Evolutionary conservation across 148 eudicot species (phyloP).

Genomic region (Beta vulgaris): DNA sequence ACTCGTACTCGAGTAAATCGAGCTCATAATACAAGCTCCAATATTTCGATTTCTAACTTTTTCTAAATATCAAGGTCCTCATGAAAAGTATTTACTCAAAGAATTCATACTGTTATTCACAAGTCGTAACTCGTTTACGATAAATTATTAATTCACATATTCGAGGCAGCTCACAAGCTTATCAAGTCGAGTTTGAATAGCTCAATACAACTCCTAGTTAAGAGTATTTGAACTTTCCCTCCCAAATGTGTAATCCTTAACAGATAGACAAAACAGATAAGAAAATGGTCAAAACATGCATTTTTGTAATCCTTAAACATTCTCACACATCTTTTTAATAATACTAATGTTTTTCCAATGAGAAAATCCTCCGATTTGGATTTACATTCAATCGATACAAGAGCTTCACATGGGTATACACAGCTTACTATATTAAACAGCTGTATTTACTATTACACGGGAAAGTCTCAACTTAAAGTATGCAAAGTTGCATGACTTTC

Average conservation of each 20-base stretch:
- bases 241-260: too few species aligned
- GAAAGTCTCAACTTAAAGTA: slow-evolving; percentile 10
- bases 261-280: too few species aligned
- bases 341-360: neutral
- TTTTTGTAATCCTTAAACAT: neutral
- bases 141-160: neutral
- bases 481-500: slow-evolving; percentile 15
- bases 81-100: neutral
- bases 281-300: neutral
- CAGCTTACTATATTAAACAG: slow-evolving; percentile 29
- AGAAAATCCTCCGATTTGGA: slow-evolving; percentile 10
- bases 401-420: slow-evolving; percentile 34
- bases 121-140: neutral
- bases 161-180: neutral
- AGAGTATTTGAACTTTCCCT: too few species aligned
- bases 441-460: slow-evolving; percentile 24
- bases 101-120: neutral
- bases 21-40: neutral
- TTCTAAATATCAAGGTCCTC: neutral
- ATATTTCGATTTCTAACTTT: neutral
- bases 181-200: neutral
- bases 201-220: too few species aligned
- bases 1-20: neutral
- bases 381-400: slow-evolving; percentile 2
- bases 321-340: neutral